phyloP scores from a whole-genome alignment of 1,284 basidiomycete genomes.

The Coniferiporia weirii region DNA sequence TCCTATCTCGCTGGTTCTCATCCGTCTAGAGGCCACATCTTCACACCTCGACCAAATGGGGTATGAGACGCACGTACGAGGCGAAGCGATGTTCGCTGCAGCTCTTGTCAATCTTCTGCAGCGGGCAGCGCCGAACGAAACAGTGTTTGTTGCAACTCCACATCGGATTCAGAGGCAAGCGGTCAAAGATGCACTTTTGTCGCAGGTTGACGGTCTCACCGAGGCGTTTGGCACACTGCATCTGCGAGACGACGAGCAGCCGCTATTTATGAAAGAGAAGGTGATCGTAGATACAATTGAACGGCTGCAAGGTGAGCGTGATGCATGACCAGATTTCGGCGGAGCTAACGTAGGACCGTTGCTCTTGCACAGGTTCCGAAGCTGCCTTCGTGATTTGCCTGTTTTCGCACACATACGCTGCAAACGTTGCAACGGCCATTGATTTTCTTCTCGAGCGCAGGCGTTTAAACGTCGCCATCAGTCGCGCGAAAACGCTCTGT shows the following conservation, averaged over 20 bases:
- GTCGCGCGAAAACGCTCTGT: constrained; percentile 44
- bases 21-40: constrained; percentile 32
- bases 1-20: constrained; percentile 37
- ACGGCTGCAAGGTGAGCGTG: constrained; percentile 37
- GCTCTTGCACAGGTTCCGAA: constrained; percentile 37
- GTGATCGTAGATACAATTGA: constrained; percentile 46
- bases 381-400: constrained; percentile 46
- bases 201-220: constrained; percentile 15
- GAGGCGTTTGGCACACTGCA: constrained; percentile 15
- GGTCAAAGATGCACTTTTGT: constrained; percentile 34
- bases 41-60: constrained; percentile 29
- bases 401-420: constrained; percentile 39
- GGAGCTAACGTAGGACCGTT: background rate
- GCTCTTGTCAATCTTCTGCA: constrained; percentile 35
- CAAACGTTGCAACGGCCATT: constrained; percentile 28
- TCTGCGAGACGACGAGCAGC: background rate
- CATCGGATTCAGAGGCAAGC: constrained; percentile 45
- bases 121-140: constrained; percentile 35
- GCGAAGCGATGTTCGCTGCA: constrained; percentile 42
- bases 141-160: constrained; percentile 46
- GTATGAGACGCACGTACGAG: constrained; percentile 41
- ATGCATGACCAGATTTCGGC: background rate
- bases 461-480: constrained; percentile 46
- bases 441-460: constrained; percentile 41
- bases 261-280: constrained; percentile 14